Conservation (phyloP, 2,329 filamentous ascomycete species). For the Fusarium liriodendri region DNA sequence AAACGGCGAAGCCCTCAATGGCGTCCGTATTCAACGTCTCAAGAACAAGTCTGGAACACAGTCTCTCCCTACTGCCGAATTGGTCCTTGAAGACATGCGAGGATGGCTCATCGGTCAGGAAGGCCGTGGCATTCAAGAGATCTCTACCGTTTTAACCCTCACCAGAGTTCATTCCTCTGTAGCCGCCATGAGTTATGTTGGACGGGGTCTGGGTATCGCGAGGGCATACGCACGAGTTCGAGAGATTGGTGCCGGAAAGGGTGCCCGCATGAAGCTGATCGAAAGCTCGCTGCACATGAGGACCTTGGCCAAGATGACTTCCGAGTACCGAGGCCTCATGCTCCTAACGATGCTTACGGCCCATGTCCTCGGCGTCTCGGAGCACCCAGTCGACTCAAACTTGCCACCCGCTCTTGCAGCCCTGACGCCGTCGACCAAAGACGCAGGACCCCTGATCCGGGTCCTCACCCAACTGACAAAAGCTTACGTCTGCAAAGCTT, state of each 20-base stretch:
- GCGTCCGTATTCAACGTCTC: slow-evolving; percentile 74
- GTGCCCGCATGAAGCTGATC: slow-evolving; percentile 58
- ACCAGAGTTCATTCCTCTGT: slow-evolving; percentile 70
- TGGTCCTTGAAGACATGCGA: slow-evolving; percentile 72
- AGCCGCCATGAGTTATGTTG: slow-evolving; percentile 62
- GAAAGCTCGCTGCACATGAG: slow-evolving; percentile 68
- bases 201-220: slow-evolving; percentile 67
- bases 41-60: slow-evolving; percentile 81
- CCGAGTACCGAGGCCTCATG: slow-evolving; percentile 67
- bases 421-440: slow-evolving; percentile 49
- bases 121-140: slow-evolving; percentile 75
- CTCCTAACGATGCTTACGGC: slow-evolving; percentile 66
- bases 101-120: slow-evolving; percentile 74
- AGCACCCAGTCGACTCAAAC: slow-evolving; percentile 49
- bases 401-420: slow-evolving; percentile 37
- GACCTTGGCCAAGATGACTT: slow-evolving; percentile 66
- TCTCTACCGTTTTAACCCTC: slow-evolving; percentile 75
- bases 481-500: slow-evolving; percentile 64
- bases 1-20: slow-evolving; percentile 66
- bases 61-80: slow-evolving; percentile 77
- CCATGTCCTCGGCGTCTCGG: slow-evolving; percentile 65
- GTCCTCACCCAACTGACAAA: slow-evolving; percentile 71
- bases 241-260: slow-evolving; percentile 58
- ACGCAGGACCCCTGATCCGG: slow-evolving; percentile 61
- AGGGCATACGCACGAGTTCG: slow-evolving; percentile 69